Evolutionary conservation across 2,329 filamentous ascomycete species (phyloP), one percentile per base, ranked within the genome.

Genomic region (Aspergillus thermomutatus): DNA sequence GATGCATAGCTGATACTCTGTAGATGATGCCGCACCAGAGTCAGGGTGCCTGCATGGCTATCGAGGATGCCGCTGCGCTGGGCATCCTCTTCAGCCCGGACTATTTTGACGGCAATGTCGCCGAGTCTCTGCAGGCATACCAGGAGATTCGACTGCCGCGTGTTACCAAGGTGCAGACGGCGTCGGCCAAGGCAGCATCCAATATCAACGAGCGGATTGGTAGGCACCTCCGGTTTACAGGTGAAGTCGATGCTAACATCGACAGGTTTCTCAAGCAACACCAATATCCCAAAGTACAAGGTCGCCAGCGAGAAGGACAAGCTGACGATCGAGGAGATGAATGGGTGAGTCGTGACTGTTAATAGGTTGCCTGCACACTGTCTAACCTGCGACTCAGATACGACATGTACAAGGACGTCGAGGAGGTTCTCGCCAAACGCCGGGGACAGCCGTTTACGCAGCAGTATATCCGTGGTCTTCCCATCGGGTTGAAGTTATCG

Each of bases 271-370:
- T 87, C 84, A 0, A 79, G 78, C 40, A 88, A 88, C 65, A 87
- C 80, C 27, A 63, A 79, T 41, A 80, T 74, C 14, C 69, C 79
- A 0, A 80, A 78, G 0, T 88, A 88, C 71, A 84, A 83, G 65
- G 86, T 88, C 0, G 80, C 83, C 60, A 81, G 87, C 52, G 80
- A 85, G 63, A 81, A 77, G 61, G 79, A 83, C 49, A 86, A 86
- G 60, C 66, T 89, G 31, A 88, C 86, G 0, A 87, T 89, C 50
- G 84, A 87, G 60, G 86, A 89, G 69, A 88, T 89, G 85, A 88
- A 89, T 58, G 76, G 77, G 77, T 84, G 74, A 75, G 81, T 37
- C 21, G 11, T 23, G 14, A 46, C 37, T 17, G 19, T n/a, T 26
- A 1, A 6, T 47, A 8, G n/a, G 4, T 9, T 41, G 9, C 27